phyloP scores from a whole-genome alignment of 2,329 filamentous ascomycete genomes.

The Didymella segeticola region DNA sequence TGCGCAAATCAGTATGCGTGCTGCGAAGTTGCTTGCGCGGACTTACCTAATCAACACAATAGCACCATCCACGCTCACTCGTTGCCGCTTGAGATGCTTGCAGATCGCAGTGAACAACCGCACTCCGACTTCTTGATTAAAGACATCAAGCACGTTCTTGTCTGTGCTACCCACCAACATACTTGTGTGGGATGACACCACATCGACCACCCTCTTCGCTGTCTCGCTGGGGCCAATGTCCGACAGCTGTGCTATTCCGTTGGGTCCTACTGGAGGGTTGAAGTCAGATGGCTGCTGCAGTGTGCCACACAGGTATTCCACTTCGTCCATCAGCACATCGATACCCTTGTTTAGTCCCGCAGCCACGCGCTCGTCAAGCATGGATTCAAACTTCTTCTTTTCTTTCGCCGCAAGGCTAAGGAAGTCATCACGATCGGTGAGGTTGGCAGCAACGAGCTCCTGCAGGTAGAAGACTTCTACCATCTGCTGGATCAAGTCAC shows the following conservation, averaged over 20 bases:
- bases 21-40: neutral
- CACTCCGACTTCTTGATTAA: slow-evolving; percentile 95
- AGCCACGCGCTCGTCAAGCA: slow-evolving; percentile 95
- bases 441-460: slow-evolving; percentile 80
- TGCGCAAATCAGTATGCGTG: slow-evolving; percentile 42
- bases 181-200: slow-evolving; percentile 85
- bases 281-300: slow-evolving; percentile 88
- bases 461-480: slow-evolving; percentile 98
- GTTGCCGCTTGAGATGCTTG: slow-evolving; percentile 97
- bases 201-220: slow-evolving; percentile 79
- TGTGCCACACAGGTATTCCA: slow-evolving; percentile 92
- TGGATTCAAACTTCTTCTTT: slow-evolving; percentile 98
- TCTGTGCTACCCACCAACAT: slow-evolving; percentile 96
- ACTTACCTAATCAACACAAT: slow-evolving; percentile 80
- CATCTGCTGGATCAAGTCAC: slow-evolving; percentile 98
- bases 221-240: slow-evolving; percentile 80
- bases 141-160: slow-evolving; percentile 97
- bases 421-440: slow-evolving; percentile 93
- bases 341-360: slow-evolving; percentile 97
- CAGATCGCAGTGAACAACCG: slow-evolving; percentile 90
- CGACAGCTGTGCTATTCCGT: slow-evolving; percentile 44
- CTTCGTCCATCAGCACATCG: slow-evolving; percentile 97
- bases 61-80: slow-evolving; percentile 86
- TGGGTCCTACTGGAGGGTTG: slow-evolving; percentile 67
- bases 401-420: slow-evolving; percentile 88